phyloP scores from a whole-genome alignment of 495 filamentous ascomycete species.

The Xylaria nigripes region DNA sequence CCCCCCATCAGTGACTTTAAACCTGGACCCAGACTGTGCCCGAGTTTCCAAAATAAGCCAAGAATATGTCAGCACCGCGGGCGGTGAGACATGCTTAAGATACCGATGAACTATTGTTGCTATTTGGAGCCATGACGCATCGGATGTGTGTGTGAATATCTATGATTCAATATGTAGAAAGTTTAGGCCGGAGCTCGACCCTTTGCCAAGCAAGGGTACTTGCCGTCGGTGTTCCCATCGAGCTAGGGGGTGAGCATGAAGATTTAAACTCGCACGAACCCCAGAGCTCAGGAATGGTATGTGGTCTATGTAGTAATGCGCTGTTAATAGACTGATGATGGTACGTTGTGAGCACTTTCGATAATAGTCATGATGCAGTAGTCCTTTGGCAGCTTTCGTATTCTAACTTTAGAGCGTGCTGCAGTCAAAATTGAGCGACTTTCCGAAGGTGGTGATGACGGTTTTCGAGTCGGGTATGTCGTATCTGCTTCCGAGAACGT shows the following conservation, averaged over 20 bases:
- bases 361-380: too few species aligned
- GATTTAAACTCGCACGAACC: too few species aligned
- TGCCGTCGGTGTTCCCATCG: too few species aligned
- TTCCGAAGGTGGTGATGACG: neutral
- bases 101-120: conserved; percentile 1
- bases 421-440: too few species aligned
- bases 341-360: neutral
- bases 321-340: neutral
- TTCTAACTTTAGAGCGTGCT: too few species aligned
- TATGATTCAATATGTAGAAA: too few species aligned
- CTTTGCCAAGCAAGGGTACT: too few species aligned
- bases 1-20: neutral
- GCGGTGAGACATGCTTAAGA: conserved; percentile 6
- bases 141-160: conserved; percentile 1
- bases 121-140: conserved; percentile 9
- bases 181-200: too few species aligned
- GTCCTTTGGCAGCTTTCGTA: too few species aligned
- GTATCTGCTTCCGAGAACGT: neutral
- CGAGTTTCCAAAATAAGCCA: neutral
- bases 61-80: conserved; percentile 1
- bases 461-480: neutral
- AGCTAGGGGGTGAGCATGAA: neutral
- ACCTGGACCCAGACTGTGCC: conserved; percentile 1
- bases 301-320: neutral
- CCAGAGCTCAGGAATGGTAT: too few species aligned